Percentiles rank a stretch among this genome's conserved stretches.
These are phyloP conservation scores for Castanopsis chinensis DNA, from an alignment of 306 rosid genomes.

Conservation along the genomic window DNA sequence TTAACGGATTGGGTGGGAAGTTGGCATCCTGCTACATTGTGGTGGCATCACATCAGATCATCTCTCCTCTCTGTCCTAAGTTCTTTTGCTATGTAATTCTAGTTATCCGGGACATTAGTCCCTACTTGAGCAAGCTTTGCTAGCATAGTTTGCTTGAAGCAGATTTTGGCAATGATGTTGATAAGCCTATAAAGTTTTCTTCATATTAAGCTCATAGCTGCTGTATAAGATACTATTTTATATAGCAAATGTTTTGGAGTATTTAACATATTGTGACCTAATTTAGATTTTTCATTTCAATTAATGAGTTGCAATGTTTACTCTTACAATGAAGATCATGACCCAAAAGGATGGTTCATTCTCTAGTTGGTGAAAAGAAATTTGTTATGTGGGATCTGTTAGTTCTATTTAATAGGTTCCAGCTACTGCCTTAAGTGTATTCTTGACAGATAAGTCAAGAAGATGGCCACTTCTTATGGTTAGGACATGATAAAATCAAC, in stretches of 20 bases:
- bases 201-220: neutral
- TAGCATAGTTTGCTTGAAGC: neutral
- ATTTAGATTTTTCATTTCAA: neutral
- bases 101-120: neutral
- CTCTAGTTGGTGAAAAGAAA: neutral
- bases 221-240: neutral
- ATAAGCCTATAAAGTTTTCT: neutral
- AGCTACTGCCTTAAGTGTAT: too few relatives aligned
- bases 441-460: too few relatives aligned
- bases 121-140: neutral
- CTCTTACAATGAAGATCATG: neutral
- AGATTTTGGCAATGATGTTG: neutral
- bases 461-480: too few relatives aligned
- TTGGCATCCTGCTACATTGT: conserved; percentile 49
- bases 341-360: neutral
- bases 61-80: neutral
- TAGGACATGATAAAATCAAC: too few relatives aligned
- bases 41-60: neutral
- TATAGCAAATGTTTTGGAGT: neutral
- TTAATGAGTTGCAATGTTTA: neutral
- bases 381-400: too few relatives aligned
- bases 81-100: conserved; percentile 3
- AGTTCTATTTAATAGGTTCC: too few relatives aligned
- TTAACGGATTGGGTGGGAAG: conserved; percentile 65
- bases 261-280: neutral